Evolutionary conservation across 768 basidiomycete species (phyloP).

Genomic region (Leccinum ochraceum): DNA sequence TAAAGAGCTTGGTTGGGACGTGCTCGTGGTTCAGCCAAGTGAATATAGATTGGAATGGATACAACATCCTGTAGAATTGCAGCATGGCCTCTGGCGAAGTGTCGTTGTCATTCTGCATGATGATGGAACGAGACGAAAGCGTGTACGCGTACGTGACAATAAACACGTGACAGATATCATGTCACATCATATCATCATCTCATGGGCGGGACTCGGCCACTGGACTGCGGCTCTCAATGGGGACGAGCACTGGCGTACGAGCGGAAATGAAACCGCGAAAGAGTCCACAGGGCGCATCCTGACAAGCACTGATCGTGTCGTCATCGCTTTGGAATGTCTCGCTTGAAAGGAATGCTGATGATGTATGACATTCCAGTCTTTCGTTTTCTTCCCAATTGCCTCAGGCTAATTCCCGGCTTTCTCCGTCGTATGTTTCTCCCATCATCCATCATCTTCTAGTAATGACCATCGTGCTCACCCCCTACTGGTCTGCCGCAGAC

Average conservation of each 20-base stretch:
- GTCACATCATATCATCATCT: slow-evolving; percentile 17
- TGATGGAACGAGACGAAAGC: neutral
- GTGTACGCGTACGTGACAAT: slow-evolving; percentile 16
- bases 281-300: neutral
- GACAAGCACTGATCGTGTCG: slow-evolving; percentile 1
- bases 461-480: slow-evolving; percentile 68
- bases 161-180: slow-evolving; percentile 16
- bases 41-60: slow-evolving; percentile 93
- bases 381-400: neutral
- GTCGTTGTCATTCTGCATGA: slow-evolving; percentile 22
- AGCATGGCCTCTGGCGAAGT: slow-evolving; percentile 65
- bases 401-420: slow-evolving; percentile 8
- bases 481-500: slow-evolving; percentile 59
- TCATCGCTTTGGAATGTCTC: neutral
- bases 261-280: neutral
- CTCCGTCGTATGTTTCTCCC: slow-evolving; percentile 5
- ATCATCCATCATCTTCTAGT: neutral
- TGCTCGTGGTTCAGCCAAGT: slow-evolving; percentile 95
- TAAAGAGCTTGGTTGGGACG: slow-evolving; percentile 75
- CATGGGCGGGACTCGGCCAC: too few species aligned
- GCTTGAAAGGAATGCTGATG: slow-evolving; percentile 5
- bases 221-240: too few species aligned
- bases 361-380: neutral
- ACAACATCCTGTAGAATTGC: slow-evolving; percentile 85
- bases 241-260: neutral